phyloP scores from a whole-genome alignment of 768 basidiomycete species.

The Dacryopinax spathularia region DNA sequence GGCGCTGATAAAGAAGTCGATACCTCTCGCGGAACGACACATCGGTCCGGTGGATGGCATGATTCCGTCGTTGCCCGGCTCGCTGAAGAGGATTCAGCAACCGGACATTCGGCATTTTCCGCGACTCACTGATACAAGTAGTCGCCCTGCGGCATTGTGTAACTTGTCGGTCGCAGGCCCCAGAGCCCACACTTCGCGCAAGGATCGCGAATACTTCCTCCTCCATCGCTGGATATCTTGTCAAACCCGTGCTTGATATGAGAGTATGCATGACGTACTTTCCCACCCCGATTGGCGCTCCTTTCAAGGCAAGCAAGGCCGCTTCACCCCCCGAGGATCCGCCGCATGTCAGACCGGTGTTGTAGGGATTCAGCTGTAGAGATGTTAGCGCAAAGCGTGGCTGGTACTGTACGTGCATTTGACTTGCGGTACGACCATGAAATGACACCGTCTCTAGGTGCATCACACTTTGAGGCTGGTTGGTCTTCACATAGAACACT shows the following conservation, averaged over 20 bases:
- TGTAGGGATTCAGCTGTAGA: neutral
- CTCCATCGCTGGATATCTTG: neutral
- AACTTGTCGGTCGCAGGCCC: neutral
- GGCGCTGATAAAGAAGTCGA: neutral
- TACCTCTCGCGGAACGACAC: neutral
- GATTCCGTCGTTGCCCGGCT: neutral
- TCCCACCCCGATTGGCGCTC: neutral
- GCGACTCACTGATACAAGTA: neutral
- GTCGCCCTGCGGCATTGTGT: neutral
- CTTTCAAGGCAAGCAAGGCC: neutral
- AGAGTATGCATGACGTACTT: neutral
- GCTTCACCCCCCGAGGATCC: neutral
- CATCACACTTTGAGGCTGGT: neutral
- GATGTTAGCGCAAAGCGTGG: neutral
- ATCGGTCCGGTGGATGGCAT: neutral
- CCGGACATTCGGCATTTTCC: neutral
- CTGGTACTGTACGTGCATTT: neutral
- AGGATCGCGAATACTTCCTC: neutral
- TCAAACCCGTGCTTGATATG: neutral
- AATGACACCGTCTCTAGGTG: conserved; percentile 7
- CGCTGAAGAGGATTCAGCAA: neutral
- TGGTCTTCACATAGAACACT: neutral
- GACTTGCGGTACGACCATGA: conserved; percentile 9
- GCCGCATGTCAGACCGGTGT: neutral
- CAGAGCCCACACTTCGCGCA: neutral